Percentiles rank a stretch among this genome's conserved stretches.
phyloP scores from a whole-genome alignment of 169 alveolate genomes.

The Eimeria necatrix region DNA sequence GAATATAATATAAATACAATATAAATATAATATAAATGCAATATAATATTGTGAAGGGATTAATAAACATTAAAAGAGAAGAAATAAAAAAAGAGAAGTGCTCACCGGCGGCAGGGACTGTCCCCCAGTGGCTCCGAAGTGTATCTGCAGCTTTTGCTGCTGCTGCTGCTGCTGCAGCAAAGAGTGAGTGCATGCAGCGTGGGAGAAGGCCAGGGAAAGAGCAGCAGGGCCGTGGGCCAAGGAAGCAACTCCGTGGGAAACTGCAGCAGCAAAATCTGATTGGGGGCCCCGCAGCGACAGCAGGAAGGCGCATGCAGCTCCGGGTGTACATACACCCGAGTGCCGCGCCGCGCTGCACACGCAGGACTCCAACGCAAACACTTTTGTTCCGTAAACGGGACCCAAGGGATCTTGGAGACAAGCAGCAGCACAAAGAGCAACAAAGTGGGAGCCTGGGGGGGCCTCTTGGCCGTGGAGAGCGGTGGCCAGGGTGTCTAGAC shows the following conservation, averaged over 20 bases:
- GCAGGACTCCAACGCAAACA: conserved; percentile 67
- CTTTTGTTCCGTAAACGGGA: conserved; percentile 26
- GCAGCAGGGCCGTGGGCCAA: conserved; percentile 77
- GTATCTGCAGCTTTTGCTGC: background rate
- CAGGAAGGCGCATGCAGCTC: conserved; percentile 27
- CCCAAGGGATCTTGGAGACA: conserved; percentile 27
- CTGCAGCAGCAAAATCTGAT: background rate
- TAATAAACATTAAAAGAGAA: background rate
- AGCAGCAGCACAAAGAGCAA: conserved; percentile 27
- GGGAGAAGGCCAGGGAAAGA: conserved; percentile 40
- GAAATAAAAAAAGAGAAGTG: background rate
- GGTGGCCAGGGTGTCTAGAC: background rate
- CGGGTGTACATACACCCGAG: conserved; percentile 58
- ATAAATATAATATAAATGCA: too few species aligned
- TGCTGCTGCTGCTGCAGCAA: background rate
- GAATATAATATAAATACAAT: too few species aligned
- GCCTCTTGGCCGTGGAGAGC: background rate
- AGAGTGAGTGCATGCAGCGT: conserved; percentile 52
- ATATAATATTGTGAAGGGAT: background rate
- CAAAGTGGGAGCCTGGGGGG: background rate
- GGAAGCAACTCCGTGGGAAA: conserved; percentile 45
- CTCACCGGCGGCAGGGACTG: background rate
- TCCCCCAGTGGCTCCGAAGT: background rate
- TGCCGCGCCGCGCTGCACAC: conserved; percentile 70
- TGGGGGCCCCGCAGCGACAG: conserved; percentile 64